Evolutionary conservation across 495 filamentous ascomycete genomes (phyloP).

Genomic region (Tricharina praecox): DNA sequence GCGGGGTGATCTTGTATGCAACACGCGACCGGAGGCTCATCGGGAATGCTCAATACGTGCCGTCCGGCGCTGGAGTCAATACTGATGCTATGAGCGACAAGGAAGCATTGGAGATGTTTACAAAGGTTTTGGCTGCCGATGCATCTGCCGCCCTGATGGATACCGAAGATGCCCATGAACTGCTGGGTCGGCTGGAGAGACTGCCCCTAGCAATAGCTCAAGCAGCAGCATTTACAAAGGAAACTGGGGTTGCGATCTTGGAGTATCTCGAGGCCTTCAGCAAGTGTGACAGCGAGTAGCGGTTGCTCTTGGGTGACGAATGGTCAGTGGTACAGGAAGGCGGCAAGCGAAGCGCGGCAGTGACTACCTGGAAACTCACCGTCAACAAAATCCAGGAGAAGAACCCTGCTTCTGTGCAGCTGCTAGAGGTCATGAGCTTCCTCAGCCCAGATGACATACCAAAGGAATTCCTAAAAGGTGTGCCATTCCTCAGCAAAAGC

Average conservation of each 20-base stretch:
- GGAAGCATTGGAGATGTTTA: neutral
- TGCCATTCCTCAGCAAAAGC: neutral
- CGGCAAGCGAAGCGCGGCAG: slow-evolving; percentile 10
- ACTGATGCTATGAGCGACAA: slow-evolving; percentile 1
- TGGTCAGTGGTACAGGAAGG: too few relatives aligned
- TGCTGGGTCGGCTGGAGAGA: slow-evolving; percentile 19
- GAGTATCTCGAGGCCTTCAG: slow-evolving; percentile 6
- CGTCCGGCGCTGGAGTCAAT: neutral
- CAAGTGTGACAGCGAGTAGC: neutral
- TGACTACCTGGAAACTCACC: slow-evolving; percentile 8
- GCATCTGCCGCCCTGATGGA: too few relatives aligned
- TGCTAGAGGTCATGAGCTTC: slow-evolving; percentile 13
- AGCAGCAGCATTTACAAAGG: slow-evolving; percentile 21
- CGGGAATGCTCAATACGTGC: neutral
- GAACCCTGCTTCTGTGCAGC: slow-evolving; percentile 1
- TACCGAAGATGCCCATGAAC: neutral
- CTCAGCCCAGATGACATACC: slow-evolving; percentile 11
- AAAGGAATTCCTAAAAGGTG: slow-evolving; percentile 1
- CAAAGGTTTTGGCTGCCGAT: neutral
- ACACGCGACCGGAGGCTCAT: slow-evolving; percentile 8
- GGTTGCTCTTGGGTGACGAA: neutral
- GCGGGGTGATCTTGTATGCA: slow-evolving; percentile 7
- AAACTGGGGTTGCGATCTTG: slow-evolving; percentile 11
- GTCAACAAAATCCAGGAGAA: slow-evolving; percentile 6
- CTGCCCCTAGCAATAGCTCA: slow-evolving; percentile 26